phyloP scores from a whole-genome alignment of 139 green algal species.

The Picochlorum sp. region DNA sequence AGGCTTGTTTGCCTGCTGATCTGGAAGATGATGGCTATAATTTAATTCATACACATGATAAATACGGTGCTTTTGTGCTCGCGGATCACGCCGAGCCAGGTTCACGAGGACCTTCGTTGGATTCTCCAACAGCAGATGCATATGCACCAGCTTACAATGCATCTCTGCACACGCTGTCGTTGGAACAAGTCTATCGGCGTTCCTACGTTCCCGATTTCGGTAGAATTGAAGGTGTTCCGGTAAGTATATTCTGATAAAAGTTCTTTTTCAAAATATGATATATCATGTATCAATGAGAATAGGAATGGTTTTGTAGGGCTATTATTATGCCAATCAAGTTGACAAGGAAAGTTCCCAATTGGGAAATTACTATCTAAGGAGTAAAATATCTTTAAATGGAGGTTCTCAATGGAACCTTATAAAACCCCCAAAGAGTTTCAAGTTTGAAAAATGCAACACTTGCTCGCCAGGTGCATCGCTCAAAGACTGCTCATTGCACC shows the following conservation, averaged over 20 bases:
- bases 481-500: constrained; percentile 56
- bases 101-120: constrained; percentile 19
- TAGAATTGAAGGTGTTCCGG: constrained; percentile 59
- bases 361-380: constrained; percentile 7
- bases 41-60: constrained; percentile 70
- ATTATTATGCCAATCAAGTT: constrained; percentile 81
- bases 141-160: constrained; percentile 60
- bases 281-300: not conserved
- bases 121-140: constrained; percentile 45
- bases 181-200: constrained; percentile 53
- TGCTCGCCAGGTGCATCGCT: constrained; percentile 11
- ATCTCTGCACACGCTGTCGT: constrained; percentile 59
- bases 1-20: constrained; percentile 65
- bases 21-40: constrained; percentile 57
- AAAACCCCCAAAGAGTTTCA: constrained; percentile 15
- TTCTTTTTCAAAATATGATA: constrained; percentile 18
- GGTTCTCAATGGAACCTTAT: constrained; percentile 66
- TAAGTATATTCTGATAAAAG: too few relatives aligned
- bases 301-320: too few relatives aligned
- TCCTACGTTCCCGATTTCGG: constrained; percentile 61
- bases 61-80: constrained; percentile 56
- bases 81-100: constrained; percentile 40
- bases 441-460: constrained; percentile 23
- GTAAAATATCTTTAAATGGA: constrained; percentile 70
- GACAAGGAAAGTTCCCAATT: too few relatives aligned